Base-by-base conservation (phyloP, 495 filamentous ascomycete species). In the Beverwykella pulmonaria region DNA sequence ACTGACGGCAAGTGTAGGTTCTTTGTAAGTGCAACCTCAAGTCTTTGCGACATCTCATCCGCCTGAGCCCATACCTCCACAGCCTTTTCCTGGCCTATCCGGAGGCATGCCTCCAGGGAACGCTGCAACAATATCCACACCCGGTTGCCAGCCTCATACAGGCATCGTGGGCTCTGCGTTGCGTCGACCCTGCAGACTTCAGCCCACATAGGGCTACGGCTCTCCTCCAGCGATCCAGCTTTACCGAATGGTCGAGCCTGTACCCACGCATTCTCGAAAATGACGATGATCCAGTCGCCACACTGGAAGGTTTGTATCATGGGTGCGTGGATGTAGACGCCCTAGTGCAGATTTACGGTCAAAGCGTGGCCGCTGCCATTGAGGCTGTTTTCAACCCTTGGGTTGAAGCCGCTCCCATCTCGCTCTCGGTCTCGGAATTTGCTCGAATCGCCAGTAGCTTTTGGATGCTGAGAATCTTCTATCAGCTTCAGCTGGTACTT, bases 1-100 rank as follows among this genome's bases (percentile, higher is more conserved):
- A 14, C 39, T n/a, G 15, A n/a, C 8, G 17, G 8, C 15, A 44
- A n/a, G 15, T n/a, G 8, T 12, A 47, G 25, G 44, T 54, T 26
- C 27, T 63, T 19, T 63, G 59, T 41, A 61, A 61, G 47, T 53
- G 59, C 47, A 49, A 63, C 26, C 2, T 26, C 5, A 54, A 19
- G 8, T 63, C 60, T 4, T 1, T 63, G 1, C 50, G 49, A 36
- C 60, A 49, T 20, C 60, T 55, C 2, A 4, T 55, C 22, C 49
- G 23, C 39, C 25, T 63, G n/a, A 63, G 48, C 39, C 8, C 30
- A 9, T 17, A 41, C 30, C 19, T 54, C 30, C 19, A 49, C 36
- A 27, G 17, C 22, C 48, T 62, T 2, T 36, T 62, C 48, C 36
- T 36, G 2, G 7, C 10, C 10, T 50, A 62, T 41, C 26, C 59